phyloP scores from a whole-genome alignment of 2,329 filamentous ascomycete species.

The Rhexocercosporidium sp. region DNA sequence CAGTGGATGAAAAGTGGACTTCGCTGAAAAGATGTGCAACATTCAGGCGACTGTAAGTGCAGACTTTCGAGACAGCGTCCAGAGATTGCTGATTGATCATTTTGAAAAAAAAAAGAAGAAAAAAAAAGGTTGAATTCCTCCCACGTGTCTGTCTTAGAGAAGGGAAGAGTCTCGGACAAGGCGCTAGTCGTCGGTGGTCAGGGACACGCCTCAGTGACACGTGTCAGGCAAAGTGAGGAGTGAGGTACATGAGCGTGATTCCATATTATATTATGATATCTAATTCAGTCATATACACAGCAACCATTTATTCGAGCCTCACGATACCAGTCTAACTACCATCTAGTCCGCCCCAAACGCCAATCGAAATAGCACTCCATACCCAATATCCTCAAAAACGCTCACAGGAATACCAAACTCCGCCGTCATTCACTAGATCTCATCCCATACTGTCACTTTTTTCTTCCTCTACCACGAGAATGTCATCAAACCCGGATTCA shows the following conservation, averaged over 20 bases:
- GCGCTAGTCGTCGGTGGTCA: no score
- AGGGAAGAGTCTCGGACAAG: no score
- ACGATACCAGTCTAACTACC: neutral
- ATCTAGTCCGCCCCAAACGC: neutral
- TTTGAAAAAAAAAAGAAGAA: no score
- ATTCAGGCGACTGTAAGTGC: no score
- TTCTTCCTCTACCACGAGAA: constrained; percentile 67
- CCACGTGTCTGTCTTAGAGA: no score
- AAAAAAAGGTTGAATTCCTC: no score
- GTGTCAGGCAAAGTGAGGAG: no score
- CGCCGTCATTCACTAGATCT: no score
- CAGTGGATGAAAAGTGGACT: no score
- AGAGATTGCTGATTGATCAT: no score
- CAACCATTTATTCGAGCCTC: neutral
- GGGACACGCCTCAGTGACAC: neutral
- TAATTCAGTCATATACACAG: neutral
- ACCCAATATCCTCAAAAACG: constrained; percentile 3
- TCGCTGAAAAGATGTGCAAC: no score
- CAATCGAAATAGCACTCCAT: neutral
- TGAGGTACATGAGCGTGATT: neutral
- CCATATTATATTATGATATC: neutral
- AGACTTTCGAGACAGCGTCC: no score
- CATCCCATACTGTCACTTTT: neutral
- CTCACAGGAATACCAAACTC: neutral
- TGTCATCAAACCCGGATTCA: constrained; percentile 80